Evolutionary conservation across 805 yeast species (phyloP), one percentile per base, ranked within the genome.

Genomic region (Candida xyloterini): DNA sequence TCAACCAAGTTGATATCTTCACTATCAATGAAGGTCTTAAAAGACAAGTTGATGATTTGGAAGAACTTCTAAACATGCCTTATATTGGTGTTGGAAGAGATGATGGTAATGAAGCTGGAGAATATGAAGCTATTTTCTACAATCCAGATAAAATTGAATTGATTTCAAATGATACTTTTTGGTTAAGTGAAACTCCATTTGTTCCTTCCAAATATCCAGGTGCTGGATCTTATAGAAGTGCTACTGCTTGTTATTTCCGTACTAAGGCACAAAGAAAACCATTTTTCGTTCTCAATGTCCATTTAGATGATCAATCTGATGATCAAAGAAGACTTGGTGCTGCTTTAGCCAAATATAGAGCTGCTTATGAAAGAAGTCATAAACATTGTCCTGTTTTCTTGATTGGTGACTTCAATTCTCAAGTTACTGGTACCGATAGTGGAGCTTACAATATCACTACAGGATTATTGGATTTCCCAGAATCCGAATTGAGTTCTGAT

Each of bases 371-470:
- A 37, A 51, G 55, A 1, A 55, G 52, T 16, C 53, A 51, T 8
- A 62, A 60, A 9, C 57, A 59, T 16, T 47, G 49, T 20, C 67
- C 71, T 2, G 66, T 70, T 2, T 60, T 75, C 35, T 59, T 78
- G n/a, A 59, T 68, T 11, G 84, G 84, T 3, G 83, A 78, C 52
- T 73, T 79, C 60, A 79, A 79, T 51, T 69, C 79, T 26, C 62
- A 66, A 37, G 68, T 73, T 1, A 47, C 56, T n/a, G 73, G 70
- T 13, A 63, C 56, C 8, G 65, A 67, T 0, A 62, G 58, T 38
- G 57, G 55, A 20, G 70, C 64, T 20, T 60, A 67, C 44, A 30
- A 50, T 5, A 48, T 59, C 7, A 51, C 58, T 9, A 59, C 66
- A 3, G 59, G 63, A 3, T 48, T 38, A 1, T 13, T 24, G 24